phyloP scores from a whole-genome alignment of 2,329 filamentous ascomycete genomes.

The Hortaea sp. region DNA sequence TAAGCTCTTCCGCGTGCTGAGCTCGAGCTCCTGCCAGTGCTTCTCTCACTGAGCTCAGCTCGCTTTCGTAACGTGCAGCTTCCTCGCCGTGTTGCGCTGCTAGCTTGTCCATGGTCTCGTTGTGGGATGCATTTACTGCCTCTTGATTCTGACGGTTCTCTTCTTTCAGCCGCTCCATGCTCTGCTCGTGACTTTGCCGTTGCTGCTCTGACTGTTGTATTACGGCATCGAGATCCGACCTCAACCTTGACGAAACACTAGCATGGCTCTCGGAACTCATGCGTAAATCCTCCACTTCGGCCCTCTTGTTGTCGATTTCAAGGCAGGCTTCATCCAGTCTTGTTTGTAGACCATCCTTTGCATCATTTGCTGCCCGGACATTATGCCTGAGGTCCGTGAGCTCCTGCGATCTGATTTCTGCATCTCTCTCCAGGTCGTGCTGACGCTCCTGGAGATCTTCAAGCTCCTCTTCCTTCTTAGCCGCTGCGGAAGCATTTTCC shows the following conservation, averaged over 20 bases:
- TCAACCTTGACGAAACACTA: background rate
- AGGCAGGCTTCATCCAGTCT: background rate
- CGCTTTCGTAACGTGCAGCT: background rate
- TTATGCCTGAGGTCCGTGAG: conserved; percentile 8
- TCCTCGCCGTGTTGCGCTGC: conserved; percentile 7
- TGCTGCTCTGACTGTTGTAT: background rate
- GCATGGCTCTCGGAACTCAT: background rate
- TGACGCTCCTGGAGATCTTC: conserved; percentile 10
- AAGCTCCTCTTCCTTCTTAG: conserved; percentile 34
- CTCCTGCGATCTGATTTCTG: background rate
- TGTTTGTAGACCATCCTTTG: conserved; percentile 3
- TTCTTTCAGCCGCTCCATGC: conserved; percentile 3
- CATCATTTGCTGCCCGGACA: conserved; percentile 15
- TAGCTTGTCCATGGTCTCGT: conserved; percentile 2
- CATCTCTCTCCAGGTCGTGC: conserved; percentile 1
- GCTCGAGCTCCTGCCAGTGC: background rate
- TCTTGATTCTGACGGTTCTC: conserved; percentile 1
- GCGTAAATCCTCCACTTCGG: background rate
- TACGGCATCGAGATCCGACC: background rate
- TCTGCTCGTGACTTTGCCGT: conserved; percentile 1
- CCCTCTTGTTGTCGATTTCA: background rate
- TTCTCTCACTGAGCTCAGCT: background rate
- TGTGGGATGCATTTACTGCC: conserved; percentile 8
- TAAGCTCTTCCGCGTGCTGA: conserved; percentile 1
- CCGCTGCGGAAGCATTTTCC: conserved; percentile 31